Base-by-base conservation (phyloP, 768 basidiomycete genomes). In the Rhizopogon vesiculosus region DNA sequence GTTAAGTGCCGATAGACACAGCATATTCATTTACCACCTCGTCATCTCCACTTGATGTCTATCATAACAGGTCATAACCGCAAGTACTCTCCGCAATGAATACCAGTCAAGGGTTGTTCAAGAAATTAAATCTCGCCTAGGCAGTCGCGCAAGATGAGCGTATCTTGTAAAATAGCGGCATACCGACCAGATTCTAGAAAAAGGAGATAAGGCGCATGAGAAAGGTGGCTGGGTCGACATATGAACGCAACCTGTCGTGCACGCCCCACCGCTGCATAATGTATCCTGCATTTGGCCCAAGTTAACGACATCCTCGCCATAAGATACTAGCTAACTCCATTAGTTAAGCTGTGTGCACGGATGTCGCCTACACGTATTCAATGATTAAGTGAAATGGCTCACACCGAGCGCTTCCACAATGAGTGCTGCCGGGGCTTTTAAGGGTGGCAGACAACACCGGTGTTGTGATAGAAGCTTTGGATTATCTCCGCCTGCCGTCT, bases 1-100 rank as follows among this genome's bases (percentile, higher is more conserved):
- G 51, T 55, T 65, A 59, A 43, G 59, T 42, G 44, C 61, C 59
- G 28, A 67, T 45, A 31, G 53, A 60, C 33, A 55, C 38, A 33
- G 65, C 72, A 43, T 60, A 54, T 5, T 60, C 44, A 28, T 61
- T 55, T 19, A 67, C 45, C 31, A 64, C 52, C 13, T 55, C 31
- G 25, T 51, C 28, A 72, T 50, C 53, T 66, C 64, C 44, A 55
- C 64, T 42, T 63, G 68, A 58, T 66, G 62, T n/a, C 63, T 67
- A 54, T 66, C 62, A 57, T 33, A 33, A 33, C 31, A 10, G 31
- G 1, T 33, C 31, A 33, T 67, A 64, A 31, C 56, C 53, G 58
- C 60, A 59, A 50, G 61, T 58, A 42, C 56, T 25, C 25, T 25
- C 62, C 46, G 50, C 62, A 33, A 43, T 51, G 35, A 48, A 56